phyloP scores from a whole-genome alignment of 306 rosid species.

The Benincasa hispida region DNA sequence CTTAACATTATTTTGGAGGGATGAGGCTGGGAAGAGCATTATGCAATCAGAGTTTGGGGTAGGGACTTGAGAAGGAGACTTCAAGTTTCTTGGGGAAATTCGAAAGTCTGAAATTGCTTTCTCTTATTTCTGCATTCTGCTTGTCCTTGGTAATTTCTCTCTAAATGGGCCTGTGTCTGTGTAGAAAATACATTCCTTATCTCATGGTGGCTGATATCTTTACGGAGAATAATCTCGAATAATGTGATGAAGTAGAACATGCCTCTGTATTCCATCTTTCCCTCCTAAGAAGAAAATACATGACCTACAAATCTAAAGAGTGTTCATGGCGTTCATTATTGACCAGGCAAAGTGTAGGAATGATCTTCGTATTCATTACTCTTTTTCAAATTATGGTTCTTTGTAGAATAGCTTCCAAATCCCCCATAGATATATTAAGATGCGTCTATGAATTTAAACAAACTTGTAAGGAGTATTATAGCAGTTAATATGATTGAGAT shows the following conservation, averaged over 20 bases:
- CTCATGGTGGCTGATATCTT: neutral
- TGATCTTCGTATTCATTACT: neutral
- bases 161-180: neutral
- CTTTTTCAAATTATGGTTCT: neutral
- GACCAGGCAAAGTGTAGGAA: neutral
- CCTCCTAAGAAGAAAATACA: neutral
- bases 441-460: neutral
- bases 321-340: neutral
- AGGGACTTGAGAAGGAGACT: neutral
- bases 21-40: neutral
- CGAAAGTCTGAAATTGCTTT: neutral
- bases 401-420: neutral
- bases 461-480: neutral
- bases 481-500: neutral
- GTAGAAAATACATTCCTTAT: neutral
- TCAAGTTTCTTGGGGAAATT: neutral
- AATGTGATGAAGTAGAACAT: neutral
- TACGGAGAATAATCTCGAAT: neutral
- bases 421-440: neutral
- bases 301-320: neutral
- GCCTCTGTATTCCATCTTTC: neutral
- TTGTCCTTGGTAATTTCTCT: neutral
- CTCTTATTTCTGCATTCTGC: neutral
- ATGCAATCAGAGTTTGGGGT: neutral
- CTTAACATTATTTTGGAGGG: neutral